phyloP scores from a whole-genome alignment of 2,329 filamentous ascomycete species.

The Rhytidhysteron rufulum region DNA sequence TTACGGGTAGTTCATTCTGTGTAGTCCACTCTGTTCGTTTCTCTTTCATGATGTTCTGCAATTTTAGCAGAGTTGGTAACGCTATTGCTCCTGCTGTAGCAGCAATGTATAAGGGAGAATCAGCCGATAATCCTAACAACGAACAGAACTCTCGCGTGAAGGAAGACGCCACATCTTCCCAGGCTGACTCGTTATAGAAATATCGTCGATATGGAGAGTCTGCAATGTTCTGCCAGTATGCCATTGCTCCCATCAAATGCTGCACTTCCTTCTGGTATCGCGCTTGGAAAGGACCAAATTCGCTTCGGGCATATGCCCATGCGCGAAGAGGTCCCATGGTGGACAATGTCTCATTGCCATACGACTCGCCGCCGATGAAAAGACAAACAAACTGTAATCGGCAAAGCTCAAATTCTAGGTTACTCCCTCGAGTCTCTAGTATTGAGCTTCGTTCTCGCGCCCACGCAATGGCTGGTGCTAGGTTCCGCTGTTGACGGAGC shows the following conservation, averaged over 20 bases:
- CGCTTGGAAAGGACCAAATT: conserved; percentile 70
- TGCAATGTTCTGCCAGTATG: conserved; percentile 70
- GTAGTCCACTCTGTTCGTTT: conserved; percentile 95
- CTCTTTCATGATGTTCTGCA: conserved; percentile 80
- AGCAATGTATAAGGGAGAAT: conserved; percentile 89
- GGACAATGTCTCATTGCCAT: conserved; percentile 43
- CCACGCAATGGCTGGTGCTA: conserved; percentile 84
- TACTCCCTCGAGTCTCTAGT: conserved; percentile 79
- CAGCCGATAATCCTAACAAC: conserved; percentile 80
- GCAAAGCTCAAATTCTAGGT: conserved; percentile 91
- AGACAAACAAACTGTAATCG: conserved; percentile 87
- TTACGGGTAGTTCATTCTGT: conserved; percentile 80
- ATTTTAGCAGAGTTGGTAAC: conserved; percentile 81
- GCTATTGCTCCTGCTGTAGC: conserved; percentile 90
- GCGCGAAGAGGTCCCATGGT: conserved; percentile 60
- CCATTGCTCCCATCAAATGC: conserved; percentile 75
- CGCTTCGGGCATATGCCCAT: conserved; percentile 68
- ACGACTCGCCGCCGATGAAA: conserved; percentile 60
- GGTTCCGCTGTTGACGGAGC: conserved; percentile 66
- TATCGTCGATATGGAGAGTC: conserved; percentile 74
- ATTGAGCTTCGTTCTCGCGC: conserved; percentile 65
- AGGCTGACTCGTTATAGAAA: conserved; percentile 72
- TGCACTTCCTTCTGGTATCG: conserved; percentile 77
- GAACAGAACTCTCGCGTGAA: conserved; percentile 96
- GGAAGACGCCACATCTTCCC: conserved; percentile 77